phyloP scores from a whole-genome alignment of 768 basidiomycete genomes.

The Lactifluus pinguis region DNA sequence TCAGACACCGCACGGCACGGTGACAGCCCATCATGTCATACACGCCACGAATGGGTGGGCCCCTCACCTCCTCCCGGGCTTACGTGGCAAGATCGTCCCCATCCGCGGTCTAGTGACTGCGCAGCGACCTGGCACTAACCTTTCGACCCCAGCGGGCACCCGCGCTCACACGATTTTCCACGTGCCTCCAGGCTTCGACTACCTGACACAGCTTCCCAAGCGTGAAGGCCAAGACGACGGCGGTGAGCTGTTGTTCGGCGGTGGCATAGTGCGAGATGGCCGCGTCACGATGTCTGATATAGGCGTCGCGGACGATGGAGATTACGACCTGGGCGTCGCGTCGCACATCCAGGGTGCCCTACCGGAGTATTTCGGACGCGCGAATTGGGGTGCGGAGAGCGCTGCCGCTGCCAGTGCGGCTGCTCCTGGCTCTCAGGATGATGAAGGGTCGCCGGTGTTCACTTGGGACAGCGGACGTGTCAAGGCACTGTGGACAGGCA shows the following conservation, averaged over 20 bases:
- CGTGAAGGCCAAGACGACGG: constrained; percentile 18
- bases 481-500: constrained; percentile 54
- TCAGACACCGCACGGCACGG: constrained; percentile 50
- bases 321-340: constrained; percentile 30
- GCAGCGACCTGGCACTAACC: constrained; percentile 42
- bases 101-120: constrained; percentile 54
- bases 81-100: constrained; percentile 60
- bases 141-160: constrained; percentile 27
- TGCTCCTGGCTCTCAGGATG: constrained; percentile 9
- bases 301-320: constrained; percentile 29
- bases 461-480: constrained; percentile 38
- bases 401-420: background rate
- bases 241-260: constrained; percentile 57
- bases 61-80: constrained; percentile 55
- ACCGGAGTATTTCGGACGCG: constrained; percentile 42
- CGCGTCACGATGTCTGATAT: constrained; percentile 24
- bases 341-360: constrained; percentile 42
- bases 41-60: constrained; percentile 84
- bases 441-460: too few species aligned
- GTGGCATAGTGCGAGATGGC: constrained; percentile 35
- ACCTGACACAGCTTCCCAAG: constrained; percentile 50
- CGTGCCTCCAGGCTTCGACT: constrained; percentile 42
- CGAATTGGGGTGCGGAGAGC: constrained; percentile 36
- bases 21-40: constrained; percentile 54
- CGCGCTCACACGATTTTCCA: constrained; percentile 56